Base-by-base conservation (phyloP, 176 grass and related monocot genomes). In the Dactylis glomerata region DNA sequence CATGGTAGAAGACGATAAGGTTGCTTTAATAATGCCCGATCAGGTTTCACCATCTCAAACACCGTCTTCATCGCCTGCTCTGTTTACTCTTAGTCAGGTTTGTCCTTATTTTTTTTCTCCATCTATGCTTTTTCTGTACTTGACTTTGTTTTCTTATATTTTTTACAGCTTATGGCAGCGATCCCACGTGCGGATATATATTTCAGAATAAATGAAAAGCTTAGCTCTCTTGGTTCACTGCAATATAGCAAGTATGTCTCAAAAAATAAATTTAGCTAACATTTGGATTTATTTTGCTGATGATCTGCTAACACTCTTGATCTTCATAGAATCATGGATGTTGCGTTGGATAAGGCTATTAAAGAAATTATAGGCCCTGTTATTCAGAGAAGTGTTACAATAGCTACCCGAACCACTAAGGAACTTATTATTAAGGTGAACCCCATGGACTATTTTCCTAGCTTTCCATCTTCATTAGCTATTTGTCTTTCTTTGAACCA, bases 301-400 rank as follows among this genome's bases (percentile, higher is more conserved):
- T 3, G 14, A 67, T 81, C 45, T 84, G 40, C 70, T 62, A 83
- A 32, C 37, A 10, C 44, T 75, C 26, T 49, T 88, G 30, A 34
- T 46, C 56, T 78, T 65, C 17, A 57, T 89, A 98, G 96, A 87
- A 91, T 98, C 67, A 95, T 98, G 90, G 90, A 98, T 77, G 68
- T 81, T 27, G 96, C 96, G 75, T 92, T 98, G 89, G 96, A 98
- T 84, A 95, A 88, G 83, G 89, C 95, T 82, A 91, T 95, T 54
- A 95, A 87, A 85, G 95, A 98, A 81, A 98, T 98, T 65, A 89
- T 98, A 79, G 90, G 85, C 58, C 92, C 96, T 81, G 96, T 98
- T 80, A 98, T 98, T 87, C 93, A 95, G 83, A 89, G 92, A 88
- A 98, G 96, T 90, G 93, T 98, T 76, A 98, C 96, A 52, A 98